Evolutionary conservation across 768 basidiomycete species (phyloP), one percentile per base, ranked within the genome.

Genomic region (Boletus subparvulus): DNA sequence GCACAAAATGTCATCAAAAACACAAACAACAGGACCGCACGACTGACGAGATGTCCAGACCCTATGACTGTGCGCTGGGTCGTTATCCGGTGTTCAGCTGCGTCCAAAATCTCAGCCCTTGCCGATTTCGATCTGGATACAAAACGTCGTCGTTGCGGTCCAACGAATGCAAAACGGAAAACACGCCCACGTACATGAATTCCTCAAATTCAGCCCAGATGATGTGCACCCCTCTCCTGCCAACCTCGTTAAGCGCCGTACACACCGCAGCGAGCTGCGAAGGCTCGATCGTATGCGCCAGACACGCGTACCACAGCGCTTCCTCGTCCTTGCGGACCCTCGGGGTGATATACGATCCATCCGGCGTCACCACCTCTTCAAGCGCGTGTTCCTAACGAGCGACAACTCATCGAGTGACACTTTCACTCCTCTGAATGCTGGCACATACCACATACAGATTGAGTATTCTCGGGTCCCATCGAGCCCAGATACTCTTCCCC

Each of bases 181-280:
- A 40, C 26, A 32, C 0, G 17, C 17, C 45, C 21, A 65, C 65
- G 16, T 26, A 71, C 70, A 71, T 55, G 42, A 73, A 71, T 30
- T 71, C 71, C 24, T 69, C 67, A 1, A 50, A 54, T 32, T 71
- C 71, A 0, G 67, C 70, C 71, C 71, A 71, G 1, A 73, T 40
- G 26, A 73, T 8, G 44, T 71, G 70, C 0, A 69, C 54, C 1
- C 69, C 67, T 11, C 52, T 59, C 37, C 28, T 54, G 6, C 52
- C 61, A 35, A 5, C 32, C 21, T 39, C 32, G 19, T 53, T 55
- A 39, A 70, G 59, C 14, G 49, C 32, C 11, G 19, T 21, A 24
- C 70, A 69, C 40, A 62, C 32, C 5, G 28, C n/a, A 14, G 63
- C 61, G 24, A 71, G 60, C 46, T 69, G 63, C 1, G 47, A 40